These are phyloP conservation scores for Phellopilus nigrolimitatus DNA, from an alignment of 1,284 basidiomycete genomes.

Conservation along the genomic window DNA sequence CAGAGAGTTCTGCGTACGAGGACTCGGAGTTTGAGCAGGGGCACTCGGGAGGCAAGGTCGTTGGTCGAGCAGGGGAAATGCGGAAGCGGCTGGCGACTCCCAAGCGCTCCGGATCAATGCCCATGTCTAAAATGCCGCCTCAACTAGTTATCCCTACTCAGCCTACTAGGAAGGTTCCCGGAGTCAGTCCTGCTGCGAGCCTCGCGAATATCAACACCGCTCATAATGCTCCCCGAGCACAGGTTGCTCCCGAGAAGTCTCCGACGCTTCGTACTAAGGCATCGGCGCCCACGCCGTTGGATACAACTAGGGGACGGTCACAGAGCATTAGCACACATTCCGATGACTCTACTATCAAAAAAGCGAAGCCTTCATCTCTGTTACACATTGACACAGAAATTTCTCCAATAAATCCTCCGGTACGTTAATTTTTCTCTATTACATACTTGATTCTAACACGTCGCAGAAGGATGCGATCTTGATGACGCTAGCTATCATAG, in stretches of 20 bases:
- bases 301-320: constrained; percentile 6
- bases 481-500: constrained; percentile 61
- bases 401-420: constrained; percentile 11
- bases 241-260: constrained; percentile 2
- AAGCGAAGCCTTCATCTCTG: constrained; percentile 4
- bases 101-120: constrained; percentile 19
- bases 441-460: background rate
- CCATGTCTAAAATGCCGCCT: constrained; percentile 3
- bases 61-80: background rate
- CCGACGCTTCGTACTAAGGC: constrained; percentile 13
- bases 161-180: background rate
- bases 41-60: constrained; percentile 1
- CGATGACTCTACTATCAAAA: constrained; percentile 9
- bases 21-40: constrained; percentile 20
- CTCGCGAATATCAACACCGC: constrained; percentile 15
- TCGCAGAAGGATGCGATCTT: constrained; percentile 13
- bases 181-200: background rate
- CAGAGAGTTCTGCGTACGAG: constrained; percentile 17
- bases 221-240: background rate
- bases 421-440: constrained; percentile 1
- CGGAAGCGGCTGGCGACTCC: constrained; percentile 11
- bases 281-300: constrained; percentile 14
- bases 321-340: constrained; percentile 15
- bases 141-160: background rate
- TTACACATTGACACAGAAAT: constrained; percentile 13